Conservation (phyloP, 148 eudicot genomes). For the Heliamphora exappendiculata region DNA sequence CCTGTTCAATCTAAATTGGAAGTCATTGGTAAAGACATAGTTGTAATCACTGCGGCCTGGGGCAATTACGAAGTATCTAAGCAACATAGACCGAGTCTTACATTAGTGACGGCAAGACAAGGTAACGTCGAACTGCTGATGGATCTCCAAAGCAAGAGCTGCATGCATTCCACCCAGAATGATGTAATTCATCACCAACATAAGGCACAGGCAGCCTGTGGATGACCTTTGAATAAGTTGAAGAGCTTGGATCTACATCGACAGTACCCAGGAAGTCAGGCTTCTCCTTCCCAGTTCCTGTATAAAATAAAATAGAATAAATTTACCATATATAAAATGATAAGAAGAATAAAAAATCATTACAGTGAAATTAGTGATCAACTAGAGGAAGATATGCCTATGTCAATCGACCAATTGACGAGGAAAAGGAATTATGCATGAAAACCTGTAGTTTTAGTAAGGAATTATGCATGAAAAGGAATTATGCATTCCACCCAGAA, state of each 20-base stretch:
- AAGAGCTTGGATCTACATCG: slow-evolving; percentile 80
- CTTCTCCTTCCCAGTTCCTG: slow-evolving; percentile 85
- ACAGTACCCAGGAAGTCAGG: slow-evolving; percentile 89
- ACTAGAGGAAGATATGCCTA: neutral
- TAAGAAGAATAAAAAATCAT: neutral
- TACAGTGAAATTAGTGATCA: neutral
- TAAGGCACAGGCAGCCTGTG: slow-evolving; percentile 82
- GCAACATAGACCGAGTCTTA: slow-evolving; percentile 21
- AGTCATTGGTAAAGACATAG: too few species aligned
- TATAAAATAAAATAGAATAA: neutral
- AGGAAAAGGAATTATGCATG: neutral
- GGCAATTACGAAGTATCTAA: neutral
- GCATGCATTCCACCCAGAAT: slow-evolving; percentile 98
- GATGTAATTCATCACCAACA: slow-evolving; percentile 87
- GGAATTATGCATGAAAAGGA: neutral
- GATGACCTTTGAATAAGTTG: slow-evolving; percentile 70
- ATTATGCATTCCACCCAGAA: neutral
- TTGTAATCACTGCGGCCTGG: too few species aligned
- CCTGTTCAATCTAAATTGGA: neutral
- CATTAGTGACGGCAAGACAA: slow-evolving; percentile 85
- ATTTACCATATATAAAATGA: neutral
- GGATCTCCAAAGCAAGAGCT: slow-evolving; percentile 94
- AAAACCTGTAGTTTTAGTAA: neutral
- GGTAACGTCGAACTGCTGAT: slow-evolving; percentile 68
- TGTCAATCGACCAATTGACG: neutral